Base-by-base conservation (phyloP, 805 yeast species). In the Cyberlindnera mycetangii region DNA sequence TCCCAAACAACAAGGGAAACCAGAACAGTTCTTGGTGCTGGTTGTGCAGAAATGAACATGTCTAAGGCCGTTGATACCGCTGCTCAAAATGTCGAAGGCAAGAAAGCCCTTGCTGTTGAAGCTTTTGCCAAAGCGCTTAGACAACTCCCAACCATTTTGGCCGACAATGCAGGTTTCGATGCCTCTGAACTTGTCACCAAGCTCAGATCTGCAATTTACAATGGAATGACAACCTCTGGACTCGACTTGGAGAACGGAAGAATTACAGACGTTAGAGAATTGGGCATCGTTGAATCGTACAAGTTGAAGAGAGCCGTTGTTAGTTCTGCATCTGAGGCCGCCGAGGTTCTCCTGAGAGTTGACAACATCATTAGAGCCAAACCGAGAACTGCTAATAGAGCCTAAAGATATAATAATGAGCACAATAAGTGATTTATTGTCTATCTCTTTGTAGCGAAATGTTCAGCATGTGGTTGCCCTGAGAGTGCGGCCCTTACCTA, bases 141-240 rank as follows among this genome's bases (percentile, higher is more conserved):
- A 67, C 96, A 89, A 66, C 74, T 93, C 52, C 99, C 99, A 48
- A 89, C 95, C 2, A 90, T 93, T 50, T 74, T 93, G 54, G 96
- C 97, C 37, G 98, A 93, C 62, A 93, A 93, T 62, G 98, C 99
- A 4, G 99, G 99, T 22, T 87, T 79, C 59, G 99, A 93, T 64
- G 85, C 97, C 18, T 81, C 89, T 58, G 98, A 95, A 56, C 72
- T 93, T 50, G 95, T 93, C 12, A 77, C 98, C 9, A 89, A 88
- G 64, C 74, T 93, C 58, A 80, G 97, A 67, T 81, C 97, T 2
- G 83, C 95, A 18, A 58, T 59, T 30, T 93, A 93, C 71, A 85
- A 82, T 60, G 99, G 99, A 28, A 80, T 88, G 75, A 75, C 88
- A 17, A 89, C 96, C 6, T 82, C 92, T 4, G 99, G 99, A 32